A percentile compares a stretch with the other conserved stretches of the same genome.
Evolutionary conservation across 768 basidiomycete genomes (phyloP).

Genomic region (Grammothele lineata): DNA sequence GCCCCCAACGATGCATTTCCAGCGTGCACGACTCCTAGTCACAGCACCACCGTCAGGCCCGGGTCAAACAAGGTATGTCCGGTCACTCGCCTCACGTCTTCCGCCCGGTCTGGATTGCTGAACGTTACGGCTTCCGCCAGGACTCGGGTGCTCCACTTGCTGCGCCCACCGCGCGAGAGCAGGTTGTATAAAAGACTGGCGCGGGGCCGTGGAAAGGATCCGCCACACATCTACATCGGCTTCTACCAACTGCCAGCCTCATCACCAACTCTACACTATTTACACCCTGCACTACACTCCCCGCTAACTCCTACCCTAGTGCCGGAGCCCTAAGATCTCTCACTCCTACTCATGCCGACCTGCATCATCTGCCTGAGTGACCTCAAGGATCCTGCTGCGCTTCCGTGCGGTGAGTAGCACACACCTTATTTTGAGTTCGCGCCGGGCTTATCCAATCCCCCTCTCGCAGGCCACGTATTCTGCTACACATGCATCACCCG

Average conservation of each 20-base stretch:
- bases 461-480: slow-evolving; percentile 54
- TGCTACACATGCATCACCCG: slow-evolving; percentile 56
- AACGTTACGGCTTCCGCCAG: slow-evolving; percentile 15
- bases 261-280: no score
- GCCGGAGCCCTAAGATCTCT: not conserved
- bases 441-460: not conserved
- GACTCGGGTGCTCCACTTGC: slow-evolving; percentile 2
- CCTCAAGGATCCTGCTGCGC: slow-evolving; percentile 49
- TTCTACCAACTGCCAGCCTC: not conserved
- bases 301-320: not conserved
- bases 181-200: slow-evolving; percentile 1
- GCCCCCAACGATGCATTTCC: no score
- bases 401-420: slow-evolving; percentile 55
- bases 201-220: not conserved
- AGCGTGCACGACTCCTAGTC: no score
- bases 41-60: no score
- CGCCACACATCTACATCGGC: not conserved
- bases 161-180: slow-evolving; percentile 2
- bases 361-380: slow-evolving; percentile 61
- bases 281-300: not conserved
- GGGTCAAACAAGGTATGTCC: no score
- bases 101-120: slow-evolving; percentile 10
- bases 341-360: slow-evolving; percentile 34
- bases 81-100: no score
- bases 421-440: not conserved